Conservation (phyloP, 192 early-diverging fungal genomes). For the Linnemannia zychae region DNA sequence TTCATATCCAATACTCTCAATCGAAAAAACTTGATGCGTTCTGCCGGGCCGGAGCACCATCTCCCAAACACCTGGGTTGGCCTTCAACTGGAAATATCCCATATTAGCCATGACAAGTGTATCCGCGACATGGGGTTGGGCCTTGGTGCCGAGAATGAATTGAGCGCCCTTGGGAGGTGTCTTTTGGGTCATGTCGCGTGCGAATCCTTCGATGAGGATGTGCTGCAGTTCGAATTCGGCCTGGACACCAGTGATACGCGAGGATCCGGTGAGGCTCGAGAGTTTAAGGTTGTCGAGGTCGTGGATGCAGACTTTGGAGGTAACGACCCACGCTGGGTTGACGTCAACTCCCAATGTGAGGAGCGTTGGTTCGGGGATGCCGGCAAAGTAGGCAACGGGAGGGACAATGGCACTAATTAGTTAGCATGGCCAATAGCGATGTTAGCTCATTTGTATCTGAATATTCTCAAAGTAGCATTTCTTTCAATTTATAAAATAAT, state of each 20-base stretch:
- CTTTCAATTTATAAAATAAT: not conserved
- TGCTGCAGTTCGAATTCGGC: slow-evolving; percentile 85
- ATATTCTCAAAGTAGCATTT: too few species aligned
- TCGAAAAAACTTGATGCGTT: slow-evolving; percentile 82
- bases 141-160: slow-evolving; percentile 83
- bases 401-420: slow-evolving; percentile 19
- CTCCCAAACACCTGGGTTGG: slow-evolving; percentile 91
- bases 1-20: slow-evolving; percentile 72
- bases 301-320: slow-evolving; percentile 81
- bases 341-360: slow-evolving; percentile 92
- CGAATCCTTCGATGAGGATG: slow-evolving; percentile 94
- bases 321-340: slow-evolving; percentile 91
- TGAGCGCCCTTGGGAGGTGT: slow-evolving; percentile 93
- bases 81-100: slow-evolving; percentile 97
- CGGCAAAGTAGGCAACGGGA: slow-evolving; percentile 77
- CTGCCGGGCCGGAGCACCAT: slow-evolving; percentile 86
- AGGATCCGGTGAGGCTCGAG: slow-evolving; percentile 56
- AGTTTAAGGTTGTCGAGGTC: slow-evolving; percentile 96
- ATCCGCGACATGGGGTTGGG: slow-evolving; percentile 76
- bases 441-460: too few species aligned
- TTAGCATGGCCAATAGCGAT: not conserved
- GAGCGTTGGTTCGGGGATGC: slow-evolving; percentile 83
- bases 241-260: slow-evolving; percentile 65
- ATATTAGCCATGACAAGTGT: slow-evolving; percentile 99
- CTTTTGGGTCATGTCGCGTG: slow-evolving; percentile 74